These are phyloP conservation scores for Rhizophagus clarus DNA, from an alignment of 192 early-diverging fungal genomes.

Conservation along the genomic window DNA sequence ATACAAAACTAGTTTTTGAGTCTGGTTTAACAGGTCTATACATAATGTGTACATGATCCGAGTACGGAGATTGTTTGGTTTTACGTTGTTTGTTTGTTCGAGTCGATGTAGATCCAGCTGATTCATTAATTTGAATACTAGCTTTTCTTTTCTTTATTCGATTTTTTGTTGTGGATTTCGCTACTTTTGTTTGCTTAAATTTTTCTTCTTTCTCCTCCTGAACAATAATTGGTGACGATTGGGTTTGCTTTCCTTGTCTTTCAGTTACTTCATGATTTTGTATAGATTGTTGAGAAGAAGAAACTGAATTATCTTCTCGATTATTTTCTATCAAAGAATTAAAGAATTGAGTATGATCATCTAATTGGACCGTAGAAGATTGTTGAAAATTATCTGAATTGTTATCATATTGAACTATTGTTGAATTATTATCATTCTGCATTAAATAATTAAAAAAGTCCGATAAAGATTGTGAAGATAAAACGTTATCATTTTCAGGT, in stretches of 20 bases:
- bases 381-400: neutral
- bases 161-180: neutral
- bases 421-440: neutral
- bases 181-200: neutral
- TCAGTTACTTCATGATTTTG: neutral
- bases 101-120: too few species aligned
- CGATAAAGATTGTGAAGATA: neutral
- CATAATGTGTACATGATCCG: neutral
- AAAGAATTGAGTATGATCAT: neutral
- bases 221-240: neutral
- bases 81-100: neutral
- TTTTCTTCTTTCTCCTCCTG: neutral
- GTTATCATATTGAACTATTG: neutral
- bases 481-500: neutral
- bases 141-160: neutral
- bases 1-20: neutral
- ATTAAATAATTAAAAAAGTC: neutral
- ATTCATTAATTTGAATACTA: too few species aligned
- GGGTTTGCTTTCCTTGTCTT: too few species aligned
- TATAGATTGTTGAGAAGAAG: neutral
- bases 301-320: neutral
- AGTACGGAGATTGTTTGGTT: neutral
- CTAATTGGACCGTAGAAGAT: neutral
- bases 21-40: neutral
- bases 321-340: neutral